Conservation (phyloP, 805 yeast genomes). For the Candida koratica region DNA sequence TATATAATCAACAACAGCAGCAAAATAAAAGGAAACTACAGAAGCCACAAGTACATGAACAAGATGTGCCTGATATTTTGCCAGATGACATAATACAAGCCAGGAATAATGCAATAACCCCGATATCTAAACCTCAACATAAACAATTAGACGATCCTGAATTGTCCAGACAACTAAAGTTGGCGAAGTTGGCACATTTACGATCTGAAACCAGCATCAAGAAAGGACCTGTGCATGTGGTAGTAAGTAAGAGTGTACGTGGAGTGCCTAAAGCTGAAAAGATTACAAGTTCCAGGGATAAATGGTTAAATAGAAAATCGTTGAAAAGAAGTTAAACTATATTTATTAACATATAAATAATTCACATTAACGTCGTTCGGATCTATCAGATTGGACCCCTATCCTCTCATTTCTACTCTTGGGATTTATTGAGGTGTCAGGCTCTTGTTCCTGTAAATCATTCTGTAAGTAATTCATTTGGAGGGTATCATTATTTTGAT, state of each 20-base stretch:
- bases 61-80: conserved; percentile 37
- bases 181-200: conserved; percentile 30
- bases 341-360: no score
- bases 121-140: conserved; percentile 23
- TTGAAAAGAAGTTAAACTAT: conserved; percentile 32
- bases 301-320: conserved; percentile 41
- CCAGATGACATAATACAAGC: conserved; percentile 38
- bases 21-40: conserved; percentile 19
- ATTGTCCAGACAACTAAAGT: conserved; percentile 28
- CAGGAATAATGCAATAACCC: conserved; percentile 7
- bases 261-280: conserved; percentile 37
- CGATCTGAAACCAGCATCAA: conserved; percentile 24
- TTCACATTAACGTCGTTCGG: neutral
- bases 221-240: conserved; percentile 41
- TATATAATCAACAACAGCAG: conserved; percentile 34
- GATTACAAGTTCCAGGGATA: conserved; percentile 28
- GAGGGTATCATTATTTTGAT: conserved; percentile 23
- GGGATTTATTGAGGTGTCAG: conserved; percentile 14
- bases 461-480: conserved; percentile 12
- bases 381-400: conserved; percentile 11
- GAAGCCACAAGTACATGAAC: neutral
- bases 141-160: conserved; percentile 30
- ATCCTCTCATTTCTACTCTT: conserved; percentile 22
- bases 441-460: conserved; percentile 13
- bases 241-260: conserved; percentile 26